These are phyloP conservation scores for Irpex lacteus DNA, from an alignment of 1,284 basidiomycete species.

Conservation along the genomic window DNA sequence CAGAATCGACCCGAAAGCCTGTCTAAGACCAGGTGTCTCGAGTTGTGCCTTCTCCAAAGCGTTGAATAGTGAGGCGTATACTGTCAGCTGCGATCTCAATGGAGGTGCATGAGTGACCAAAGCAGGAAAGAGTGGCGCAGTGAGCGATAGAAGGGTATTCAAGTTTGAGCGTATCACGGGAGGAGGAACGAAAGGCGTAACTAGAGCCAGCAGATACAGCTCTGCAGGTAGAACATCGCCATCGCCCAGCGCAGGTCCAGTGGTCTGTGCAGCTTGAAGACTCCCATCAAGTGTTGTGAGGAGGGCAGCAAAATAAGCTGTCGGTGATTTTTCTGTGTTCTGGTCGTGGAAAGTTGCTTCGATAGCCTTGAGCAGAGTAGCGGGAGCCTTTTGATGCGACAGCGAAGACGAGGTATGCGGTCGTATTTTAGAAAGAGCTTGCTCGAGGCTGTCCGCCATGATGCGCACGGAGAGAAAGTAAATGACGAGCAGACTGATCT, in stretches of 20 bases:
- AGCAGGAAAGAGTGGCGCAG: conserved; percentile 74
- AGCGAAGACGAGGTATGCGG: conserved; percentile 82
- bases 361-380: conserved; percentile 84
- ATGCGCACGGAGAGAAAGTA: conserved; percentile 1
- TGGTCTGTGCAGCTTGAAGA: conserved; percentile 51
- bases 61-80: conserved; percentile 67
- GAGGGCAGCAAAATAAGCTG: conserved; percentile 88
- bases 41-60: conserved; percentile 72
- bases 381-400: conserved; percentile 88
- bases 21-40: conserved; percentile 66
- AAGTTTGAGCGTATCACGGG: conserved; percentile 72
- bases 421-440: conserved; percentile 82
- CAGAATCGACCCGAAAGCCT: conserved; percentile 77
- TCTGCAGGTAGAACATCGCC: conserved; percentile 85
- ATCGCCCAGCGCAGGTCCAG: conserved; percentile 59
- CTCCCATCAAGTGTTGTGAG: conserved; percentile 78
- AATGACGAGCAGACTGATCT: not conserved
- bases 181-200: conserved; percentile 73
- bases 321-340: conserved; percentile 64
- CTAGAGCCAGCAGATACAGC: conserved; percentile 86
- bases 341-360: conserved; percentile 88
- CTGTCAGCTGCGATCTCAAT: conserved; percentile 71
- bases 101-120: conserved; percentile 65
- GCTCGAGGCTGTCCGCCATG: conserved; percentile 40
- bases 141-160: conserved; percentile 61